phyloP scores from a whole-genome alignment of 768 basidiomycete species.

The Leccinum subtestaceum region DNA sequence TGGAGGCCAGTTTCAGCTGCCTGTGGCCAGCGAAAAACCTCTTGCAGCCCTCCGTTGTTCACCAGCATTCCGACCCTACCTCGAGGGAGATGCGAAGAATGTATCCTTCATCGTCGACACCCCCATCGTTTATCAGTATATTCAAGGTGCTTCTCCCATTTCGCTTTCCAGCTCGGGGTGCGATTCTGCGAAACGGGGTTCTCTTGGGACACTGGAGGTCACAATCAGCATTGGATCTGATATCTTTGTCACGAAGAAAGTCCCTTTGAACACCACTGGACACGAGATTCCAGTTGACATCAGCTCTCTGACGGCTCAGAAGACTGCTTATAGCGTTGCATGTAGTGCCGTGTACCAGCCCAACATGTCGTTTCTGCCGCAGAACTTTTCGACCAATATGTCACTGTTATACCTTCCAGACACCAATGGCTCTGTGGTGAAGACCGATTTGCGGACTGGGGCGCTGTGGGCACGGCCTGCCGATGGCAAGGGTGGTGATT shows the following conservation, averaged over 20 bases:
- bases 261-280: constrained; percentile 40
- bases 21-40: constrained; percentile 33
- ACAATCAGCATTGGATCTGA: constrained; percentile 30
- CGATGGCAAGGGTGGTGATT: constrained; percentile 16
- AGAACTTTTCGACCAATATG: constrained; percentile 32
- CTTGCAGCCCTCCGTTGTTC: constrained; percentile 47
- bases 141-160: constrained; percentile 36
- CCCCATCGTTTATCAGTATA: constrained; percentile 33
- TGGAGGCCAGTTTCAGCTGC: constrained; percentile 43
- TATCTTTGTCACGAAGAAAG: constrained; percentile 22
- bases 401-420: constrained; percentile 42
- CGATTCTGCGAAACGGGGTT: not conserved
- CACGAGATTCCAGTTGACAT: constrained; percentile 36
- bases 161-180: constrained; percentile 8
- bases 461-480: constrained; percentile 40
- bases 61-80: constrained; percentile 47
- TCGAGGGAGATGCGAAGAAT: constrained; percentile 36
- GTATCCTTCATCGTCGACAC: constrained; percentile 38
- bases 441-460: constrained; percentile 47
- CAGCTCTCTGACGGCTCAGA: constrained; percentile 26
- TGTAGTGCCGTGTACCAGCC: constrained; percentile 34
- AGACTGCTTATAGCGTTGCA: constrained; percentile 30
- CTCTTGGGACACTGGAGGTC: constrained; percentile 22
- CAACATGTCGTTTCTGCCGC: constrained; percentile 8
- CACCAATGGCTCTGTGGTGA: constrained; percentile 40